Base-by-base conservation (phyloP, 164 flowering plant genomes). In the Pachysandra terminalis region DNA sequence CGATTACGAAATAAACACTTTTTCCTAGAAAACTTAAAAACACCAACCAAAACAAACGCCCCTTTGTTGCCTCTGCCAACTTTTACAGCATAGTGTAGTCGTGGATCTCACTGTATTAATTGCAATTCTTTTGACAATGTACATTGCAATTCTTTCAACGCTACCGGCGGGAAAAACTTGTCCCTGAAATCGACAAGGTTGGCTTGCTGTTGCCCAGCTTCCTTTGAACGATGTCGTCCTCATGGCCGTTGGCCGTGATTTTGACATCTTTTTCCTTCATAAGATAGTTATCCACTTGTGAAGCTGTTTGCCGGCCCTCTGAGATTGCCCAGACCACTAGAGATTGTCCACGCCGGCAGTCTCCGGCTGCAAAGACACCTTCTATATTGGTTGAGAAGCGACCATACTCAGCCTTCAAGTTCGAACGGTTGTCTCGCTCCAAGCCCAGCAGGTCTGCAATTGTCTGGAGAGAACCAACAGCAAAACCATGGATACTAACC, bases 251-350 rank as follows among this genome's bases (percentile, higher is more conserved):
- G 59, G 49, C 56, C n/a, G n/a, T n/a, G 15, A 35, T 19, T 2
- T 15, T 22, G 19, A 16, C 77, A 0, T 62, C 74, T 22, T 72
- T 80, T 23, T 76, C 68, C 51, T 58, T 74, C 72, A 71, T 62
- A 54, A 95, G 83, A 64, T 73, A 92, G 12, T 80, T 86, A 78
- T 95, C 98, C 1, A 95, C 99, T 65, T 88, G 90, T 1, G 94
- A 68, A 61, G 98, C 99, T 2, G 98, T 86, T 85, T 92, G 96
- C 24, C 99, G 72, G 45, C 99, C 99, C 75, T 95, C 99, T 0
- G 87, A 73, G 67, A 95, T 92, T 35, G 99, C 99, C 99, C 99
- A 95, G 1, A 95, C 99, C 57, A 95, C 99, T 61, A 95, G 81
- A 19, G 99, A 95, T 78, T 95, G 99, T 5, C 99, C 98, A 1